Evolutionary conservation across 1,139 yeast genomes (phyloP).

Genomic region (Diutina scorzettiae): DNA sequence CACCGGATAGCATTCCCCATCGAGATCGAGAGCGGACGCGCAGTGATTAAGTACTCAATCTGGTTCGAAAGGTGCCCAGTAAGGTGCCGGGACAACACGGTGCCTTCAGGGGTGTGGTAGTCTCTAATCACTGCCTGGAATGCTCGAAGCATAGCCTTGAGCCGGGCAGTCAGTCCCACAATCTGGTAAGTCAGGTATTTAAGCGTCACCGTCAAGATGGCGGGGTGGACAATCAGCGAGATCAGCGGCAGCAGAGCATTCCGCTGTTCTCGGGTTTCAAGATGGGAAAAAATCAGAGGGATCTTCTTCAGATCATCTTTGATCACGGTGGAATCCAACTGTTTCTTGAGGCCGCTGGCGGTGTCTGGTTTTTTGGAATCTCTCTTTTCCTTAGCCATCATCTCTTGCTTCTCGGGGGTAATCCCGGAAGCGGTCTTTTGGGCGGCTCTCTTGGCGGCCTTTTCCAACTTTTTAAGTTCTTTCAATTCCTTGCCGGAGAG

Average conservation of each 20-base stretch:
- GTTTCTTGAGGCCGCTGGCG: constrained; percentile 43
- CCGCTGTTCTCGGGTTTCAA: constrained; percentile 74
- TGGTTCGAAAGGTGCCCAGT: constrained; percentile 88
- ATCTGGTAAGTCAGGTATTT: constrained; percentile 75
- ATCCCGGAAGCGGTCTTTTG: constrained; percentile 45
- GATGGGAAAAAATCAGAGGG: constrained; percentile 71
- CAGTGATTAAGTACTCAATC: constrained; percentile 82
- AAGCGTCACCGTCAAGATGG: constrained; percentile 65
- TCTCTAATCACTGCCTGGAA: constrained; percentile 73
- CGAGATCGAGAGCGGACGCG: constrained; percentile 83
- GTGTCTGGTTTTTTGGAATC: constrained; percentile 23
- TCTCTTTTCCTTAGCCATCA: constrained; percentile 28
- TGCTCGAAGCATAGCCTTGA: constrained; percentile 74
- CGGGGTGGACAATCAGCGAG: constrained; percentile 76
- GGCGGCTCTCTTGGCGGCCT: constrained; percentile 77
- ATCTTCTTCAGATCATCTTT: constrained; percentile 32
- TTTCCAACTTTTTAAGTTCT: constrained; percentile 78
- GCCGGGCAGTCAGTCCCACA: constrained; percentile 83
- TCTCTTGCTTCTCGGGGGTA: constrained; percentile 30
- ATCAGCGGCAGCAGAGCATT: constrained; percentile 52
- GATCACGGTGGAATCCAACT: constrained; percentile 40
- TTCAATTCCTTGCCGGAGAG: constrained; percentile 76
- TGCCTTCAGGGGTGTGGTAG: constrained; percentile 76
- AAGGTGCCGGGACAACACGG: constrained; percentile 77
- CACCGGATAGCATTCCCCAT: constrained; percentile 98